Percentiles rank a stretch among this genome's conserved stretches.
Evolutionary conservation across 495 filamentous ascomycete species (phyloP).

Genomic region (Xylaria grammica): DNA sequence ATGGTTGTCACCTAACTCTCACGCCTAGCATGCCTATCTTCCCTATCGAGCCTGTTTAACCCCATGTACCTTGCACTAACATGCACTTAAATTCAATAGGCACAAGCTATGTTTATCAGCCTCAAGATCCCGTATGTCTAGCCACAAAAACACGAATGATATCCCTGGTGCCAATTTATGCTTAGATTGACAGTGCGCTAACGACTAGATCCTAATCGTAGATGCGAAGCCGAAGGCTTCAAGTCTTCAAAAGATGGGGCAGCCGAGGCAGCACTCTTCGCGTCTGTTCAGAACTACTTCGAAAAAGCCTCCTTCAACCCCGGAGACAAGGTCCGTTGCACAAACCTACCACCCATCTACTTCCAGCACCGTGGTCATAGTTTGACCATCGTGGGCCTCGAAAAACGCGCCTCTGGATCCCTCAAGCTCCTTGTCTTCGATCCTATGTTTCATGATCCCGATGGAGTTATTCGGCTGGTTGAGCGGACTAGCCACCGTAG

Average conservation of each 20-base stretch:
- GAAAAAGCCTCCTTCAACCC: conserved; percentile 43
- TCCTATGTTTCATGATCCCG: conserved; percentile 78
- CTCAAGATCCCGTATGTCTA: conserved; percentile 66
- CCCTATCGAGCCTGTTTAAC: not conserved
- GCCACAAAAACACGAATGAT: not conserved
- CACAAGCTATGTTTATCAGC: conserved; percentile 76
- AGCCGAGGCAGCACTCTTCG: conserved; percentile 57
- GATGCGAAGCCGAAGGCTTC: conserved; percentile 47
- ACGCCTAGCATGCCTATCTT: not conserved
- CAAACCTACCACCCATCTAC: conserved; percentile 81
- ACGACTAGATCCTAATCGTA: conserved; percentile 7
- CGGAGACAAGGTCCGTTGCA: conserved; percentile 64
- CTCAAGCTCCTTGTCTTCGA: conserved; percentile 86
- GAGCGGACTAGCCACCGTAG: conserved; percentile 31
- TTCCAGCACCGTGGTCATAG: conserved; percentile 93
- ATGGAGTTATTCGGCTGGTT: conserved; percentile 62
- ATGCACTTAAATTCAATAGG: conserved; percentile 51
- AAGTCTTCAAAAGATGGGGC: conserved; percentile 37
- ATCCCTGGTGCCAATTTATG: not conserved
- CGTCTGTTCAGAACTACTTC: conserved; percentile 78
- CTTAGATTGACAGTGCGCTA: not conserved
- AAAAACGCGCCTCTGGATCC: conserved; percentile 66
- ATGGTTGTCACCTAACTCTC: conserved; percentile 23
- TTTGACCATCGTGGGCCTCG: conserved; percentile 88
- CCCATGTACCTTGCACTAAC: not conserved